phyloP scores from a whole-genome alignment of 371 early-diverging fungal species.

The Blakeslea trispora region DNA sequence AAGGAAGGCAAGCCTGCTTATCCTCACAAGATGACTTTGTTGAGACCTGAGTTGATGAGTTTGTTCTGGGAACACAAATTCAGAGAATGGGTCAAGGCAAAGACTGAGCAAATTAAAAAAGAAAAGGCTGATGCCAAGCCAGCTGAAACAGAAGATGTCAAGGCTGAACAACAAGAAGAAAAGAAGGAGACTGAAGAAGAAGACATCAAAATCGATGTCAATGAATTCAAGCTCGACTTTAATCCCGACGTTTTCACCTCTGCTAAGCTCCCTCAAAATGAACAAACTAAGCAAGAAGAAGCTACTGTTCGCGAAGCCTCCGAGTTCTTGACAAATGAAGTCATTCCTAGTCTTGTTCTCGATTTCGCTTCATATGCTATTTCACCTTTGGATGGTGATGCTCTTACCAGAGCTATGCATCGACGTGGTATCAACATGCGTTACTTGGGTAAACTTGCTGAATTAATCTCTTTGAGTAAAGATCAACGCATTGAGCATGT shows the following conservation, averaged over 20 bases:
- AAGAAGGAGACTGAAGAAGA: conserved; percentile 38
- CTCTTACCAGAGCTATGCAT: conserved; percentile 85
- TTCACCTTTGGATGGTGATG: conserved; percentile 81
- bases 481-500: conserved; percentile 61
- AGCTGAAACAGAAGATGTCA: conserved; percentile 25
- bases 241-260: conserved; percentile 82
- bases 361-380: conserved; percentile 76
- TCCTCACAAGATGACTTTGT: conserved; percentile 85
- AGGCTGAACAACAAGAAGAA: conserved; percentile 35
- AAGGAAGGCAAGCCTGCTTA: conserved; percentile 65
- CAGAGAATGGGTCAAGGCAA: conserved; percentile 63
- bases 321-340: conserved; percentile 69
- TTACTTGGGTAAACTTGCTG: conserved; percentile 81
- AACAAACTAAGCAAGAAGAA: conserved; percentile 44
- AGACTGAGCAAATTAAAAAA: conserved; percentile 58
- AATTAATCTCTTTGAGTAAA: conserved; percentile 58
- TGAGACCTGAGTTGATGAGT: conserved; percentile 88
- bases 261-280: conserved; percentile 40
- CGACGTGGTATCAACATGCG: conserved; percentile 96
- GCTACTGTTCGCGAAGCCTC: conserved; percentile 75
- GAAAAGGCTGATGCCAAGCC: conserved; percentile 42
- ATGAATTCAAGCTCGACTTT: conserved; percentile 73
- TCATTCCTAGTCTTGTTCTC: conserved; percentile 72
- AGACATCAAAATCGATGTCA: conserved; percentile 55
- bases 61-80: conserved; percentile 83